Percentiles rank a stretch among this genome's conserved stretches.
Evolutionary conservation across 371 early-diverging fungal species (phyloP).

Genomic region (Umbelopsis sp.): DNA sequence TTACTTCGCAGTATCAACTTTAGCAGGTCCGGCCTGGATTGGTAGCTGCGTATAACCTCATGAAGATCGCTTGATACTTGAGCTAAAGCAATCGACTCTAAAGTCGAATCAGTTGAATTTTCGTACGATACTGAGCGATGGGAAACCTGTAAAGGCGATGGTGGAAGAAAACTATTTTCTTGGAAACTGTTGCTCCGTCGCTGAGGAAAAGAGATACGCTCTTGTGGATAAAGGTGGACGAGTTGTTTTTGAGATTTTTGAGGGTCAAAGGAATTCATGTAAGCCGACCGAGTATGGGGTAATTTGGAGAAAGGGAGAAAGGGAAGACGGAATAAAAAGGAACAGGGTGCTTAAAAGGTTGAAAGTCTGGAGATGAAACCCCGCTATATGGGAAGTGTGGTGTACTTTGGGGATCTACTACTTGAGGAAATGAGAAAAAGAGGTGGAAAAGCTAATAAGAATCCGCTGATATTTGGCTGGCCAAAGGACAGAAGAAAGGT

Average conservation of each 20-base stretch:
- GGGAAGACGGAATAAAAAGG: slow-evolving; percentile 2
- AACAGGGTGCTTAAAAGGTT: not conserved
- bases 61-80: slow-evolving; percentile 6
- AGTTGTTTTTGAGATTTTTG: slow-evolving; percentile 9
- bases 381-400: not conserved
- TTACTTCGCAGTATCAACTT: slow-evolving; percentile 9
- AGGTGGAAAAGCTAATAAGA: not conserved
- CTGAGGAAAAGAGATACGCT: slow-evolving; percentile 11
- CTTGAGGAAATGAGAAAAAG: not conserved
- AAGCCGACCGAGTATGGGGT: not conserved
- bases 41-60: slow-evolving; percentile 10
- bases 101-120: not conserved
- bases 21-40: slow-evolving; percentile 7
- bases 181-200: slow-evolving; percentile 1
- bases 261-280: slow-evolving; percentile 15
- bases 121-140: not conserved
- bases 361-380: slow-evolving; percentile 3
- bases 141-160: not conserved
- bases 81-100: not conserved
- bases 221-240: slow-evolving; percentile 16
- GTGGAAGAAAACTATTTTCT: not conserved
- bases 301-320: not conserved
- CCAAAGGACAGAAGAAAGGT: not conserved
- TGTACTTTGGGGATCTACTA: not conserved
- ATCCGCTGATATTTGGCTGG: not conserved